Evolutionary conservation across 208 protist species (phyloP), one percentile per base, ranked within the genome.

Genomic region (Acanthamoeba royreba): DNA sequence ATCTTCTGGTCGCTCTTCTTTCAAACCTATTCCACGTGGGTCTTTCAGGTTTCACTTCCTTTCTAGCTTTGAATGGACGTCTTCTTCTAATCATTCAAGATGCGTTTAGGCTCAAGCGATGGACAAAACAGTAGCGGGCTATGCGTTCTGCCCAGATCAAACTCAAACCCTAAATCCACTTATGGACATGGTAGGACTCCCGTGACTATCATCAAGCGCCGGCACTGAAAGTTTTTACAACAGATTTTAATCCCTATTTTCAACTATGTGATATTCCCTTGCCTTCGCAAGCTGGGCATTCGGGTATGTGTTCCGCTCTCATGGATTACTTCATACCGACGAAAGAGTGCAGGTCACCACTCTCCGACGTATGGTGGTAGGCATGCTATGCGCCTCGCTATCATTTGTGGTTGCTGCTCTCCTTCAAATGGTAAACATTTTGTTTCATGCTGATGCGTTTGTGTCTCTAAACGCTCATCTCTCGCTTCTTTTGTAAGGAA

Each of bases 161-260:
- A 86, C 95, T 3, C 87, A 53, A n/a, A 92, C 66, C 13, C 2
- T 97, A 0, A 97, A 97, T 89, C 95, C 96, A 40, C 4, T 97
- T 0, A 35, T 97, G 11, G 83, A 96, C 66, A 79, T 97, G 42
- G 53, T 95, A 46, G 22, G 72, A 33, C 25, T 28, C 42, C 7
- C 13, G 13, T 11, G 35, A 33, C n/a, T n/a, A n/a, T n/a, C n/a
- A n/a, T n/a, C n/a, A n/a, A n/a, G n/a, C n/a, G n/a, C n/a, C n/a
- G n/a, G n/a, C n/a, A n/a, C n/a, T n/a, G n/a, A n/a, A n/a, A n/a
- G 49, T 22, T 58, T 58, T 13, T 58, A 22, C 19, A 11, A 47
- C 42, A 83, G 72, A 7, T 83, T 4, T 55, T 97, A 1, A 94
- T 97, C 2, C 92, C 94, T 55, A 25, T 96, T 0, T 96, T 97